phyloP scores from a whole-genome alignment of 495 filamentous ascomycete genomes.

The Daldinia decipiens region DNA sequence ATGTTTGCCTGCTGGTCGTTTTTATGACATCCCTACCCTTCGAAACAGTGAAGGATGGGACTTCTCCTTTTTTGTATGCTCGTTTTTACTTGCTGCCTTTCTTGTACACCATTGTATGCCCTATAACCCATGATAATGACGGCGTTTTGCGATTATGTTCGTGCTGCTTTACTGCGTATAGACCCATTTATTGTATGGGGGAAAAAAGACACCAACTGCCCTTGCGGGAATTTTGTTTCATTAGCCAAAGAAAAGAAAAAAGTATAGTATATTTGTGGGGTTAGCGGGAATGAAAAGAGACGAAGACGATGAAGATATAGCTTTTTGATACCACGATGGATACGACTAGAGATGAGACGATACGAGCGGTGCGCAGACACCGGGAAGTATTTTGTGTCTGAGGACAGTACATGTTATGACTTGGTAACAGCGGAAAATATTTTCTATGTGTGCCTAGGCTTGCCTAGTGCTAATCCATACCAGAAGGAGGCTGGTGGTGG shows the following conservation, averaged over 20 bases:
- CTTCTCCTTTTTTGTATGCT: conserved; percentile 2
- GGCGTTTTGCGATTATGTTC: conserved; percentile 23
- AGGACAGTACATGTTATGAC: conserved; percentile 9
- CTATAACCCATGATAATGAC: conserved; percentile 32
- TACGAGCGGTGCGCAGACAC: conserved; percentile 8
- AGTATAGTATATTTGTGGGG: neutral
- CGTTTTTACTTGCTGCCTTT: conserved; percentile 14
- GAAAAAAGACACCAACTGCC: conserved; percentile 20
- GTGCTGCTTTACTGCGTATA: conserved; percentile 1
- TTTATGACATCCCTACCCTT: neutral
- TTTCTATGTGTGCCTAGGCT: conserved; percentile 18
- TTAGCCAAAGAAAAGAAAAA: conserved; percentile 6
- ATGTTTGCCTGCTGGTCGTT: neutral
- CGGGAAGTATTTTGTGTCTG: conserved; percentile 3
- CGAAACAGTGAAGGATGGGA: conserved; percentile 7
- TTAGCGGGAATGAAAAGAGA: neutral
- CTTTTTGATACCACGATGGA: conserved; percentile 8
- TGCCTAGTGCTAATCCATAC: neutral
- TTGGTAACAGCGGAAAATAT: conserved; percentile 16
- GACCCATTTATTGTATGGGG: neutral
- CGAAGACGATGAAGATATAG: conserved; percentile 24
- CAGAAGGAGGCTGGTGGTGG: neutral
- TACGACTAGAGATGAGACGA: conserved; percentile 29
- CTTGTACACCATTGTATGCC: conserved; percentile 38
- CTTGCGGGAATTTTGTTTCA: conserved; percentile 27